Evolutionary conservation across 2,329 filamentous ascomycete species (phyloP).

Genomic region (Fusarium sp.): DNA sequence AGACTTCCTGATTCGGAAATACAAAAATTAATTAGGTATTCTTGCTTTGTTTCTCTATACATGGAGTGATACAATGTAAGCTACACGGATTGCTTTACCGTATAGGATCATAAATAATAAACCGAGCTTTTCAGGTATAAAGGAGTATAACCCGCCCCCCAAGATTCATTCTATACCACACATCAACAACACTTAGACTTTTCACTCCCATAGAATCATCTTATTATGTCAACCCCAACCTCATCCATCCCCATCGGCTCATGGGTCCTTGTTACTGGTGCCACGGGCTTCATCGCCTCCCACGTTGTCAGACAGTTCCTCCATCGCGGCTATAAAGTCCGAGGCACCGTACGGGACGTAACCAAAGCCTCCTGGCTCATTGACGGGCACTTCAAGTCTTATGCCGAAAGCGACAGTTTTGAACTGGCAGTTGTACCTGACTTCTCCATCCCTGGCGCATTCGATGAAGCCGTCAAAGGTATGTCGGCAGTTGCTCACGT

Average conservation of each 20-base stretch:
- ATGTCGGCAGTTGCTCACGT: slow-evolving; percentile 60
- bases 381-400: slow-evolving; percentile 49
- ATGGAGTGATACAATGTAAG: no score
- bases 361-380: slow-evolving; percentile 53
- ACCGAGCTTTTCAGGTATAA: background rate
- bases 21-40: background rate
- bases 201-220: background rate
- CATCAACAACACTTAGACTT: background rate
- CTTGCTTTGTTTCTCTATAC: no score
- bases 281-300: slow-evolving; percentile 60
- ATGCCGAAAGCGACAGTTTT: slow-evolving; percentile 50
- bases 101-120: background rate
- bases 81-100: no score
- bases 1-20: background rate
- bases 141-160: background rate
- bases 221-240: background rate
- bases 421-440: slow-evolving; percentile 56
- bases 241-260: slow-evolving; percentile 48
- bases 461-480: slow-evolving; percentile 52
- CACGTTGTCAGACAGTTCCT: slow-evolving; percentile 59
- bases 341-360: slow-evolving; percentile 59
- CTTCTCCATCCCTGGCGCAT: slow-evolving; percentile 53
- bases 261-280: slow-evolving; percentile 60
- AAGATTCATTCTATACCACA: no score
- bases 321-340: slow-evolving; percentile 57